phyloP scores from a whole-genome alignment of 1,284 basidiomycete genomes.

The Austroboletus novae-zelandiae region DNA sequence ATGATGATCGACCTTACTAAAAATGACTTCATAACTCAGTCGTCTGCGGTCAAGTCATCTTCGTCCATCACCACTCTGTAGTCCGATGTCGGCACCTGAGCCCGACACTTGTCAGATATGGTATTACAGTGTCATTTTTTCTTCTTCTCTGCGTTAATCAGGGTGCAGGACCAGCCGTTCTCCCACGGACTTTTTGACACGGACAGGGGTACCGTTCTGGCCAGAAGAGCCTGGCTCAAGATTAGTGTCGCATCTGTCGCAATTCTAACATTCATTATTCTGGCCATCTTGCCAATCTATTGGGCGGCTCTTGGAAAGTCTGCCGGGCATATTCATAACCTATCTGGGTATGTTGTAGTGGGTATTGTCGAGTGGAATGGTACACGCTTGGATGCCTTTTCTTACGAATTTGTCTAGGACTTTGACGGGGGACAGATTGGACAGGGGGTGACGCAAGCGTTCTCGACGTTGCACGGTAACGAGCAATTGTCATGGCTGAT shows the following conservation, averaged over 20 bases:
- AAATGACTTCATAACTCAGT: neutral
- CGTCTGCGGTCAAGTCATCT: neutral
- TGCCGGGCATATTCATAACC: constrained; percentile 31
- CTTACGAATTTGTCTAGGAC: constrained; percentile 36
- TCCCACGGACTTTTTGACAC: constrained; percentile 35
- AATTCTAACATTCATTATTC: constrained; percentile 30
- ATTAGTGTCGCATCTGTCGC: constrained; percentile 24
- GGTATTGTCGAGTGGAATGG: constrained; percentile 9
- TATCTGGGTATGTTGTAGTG: constrained; percentile 40
- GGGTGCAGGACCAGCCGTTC: constrained; percentile 31
- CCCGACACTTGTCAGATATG: constrained; percentile 3
- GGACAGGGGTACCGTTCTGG: constrained; percentile 30
- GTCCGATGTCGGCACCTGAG: constrained; percentile 6
- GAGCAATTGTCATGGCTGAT: constrained; percentile 40
- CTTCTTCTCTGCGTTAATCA: constrained; percentile 21
- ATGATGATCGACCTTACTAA: too few species aligned
- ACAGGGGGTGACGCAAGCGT: constrained; percentile 35
- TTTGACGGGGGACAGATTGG: constrained; percentile 52
- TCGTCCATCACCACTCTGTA: neutral
- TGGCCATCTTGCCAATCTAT: constrained; percentile 37
- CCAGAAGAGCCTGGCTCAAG: constrained; percentile 34
- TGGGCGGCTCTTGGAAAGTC: constrained; percentile 38
- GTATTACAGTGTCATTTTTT: constrained; percentile 5
- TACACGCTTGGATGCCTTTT: neutral
- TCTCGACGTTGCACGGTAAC: constrained; percentile 27